These are phyloP conservation scores for Phytophthora chlamydospora DNA, from an alignment of 352 stramenopile genomes.

Conservation along the genomic window DNA sequence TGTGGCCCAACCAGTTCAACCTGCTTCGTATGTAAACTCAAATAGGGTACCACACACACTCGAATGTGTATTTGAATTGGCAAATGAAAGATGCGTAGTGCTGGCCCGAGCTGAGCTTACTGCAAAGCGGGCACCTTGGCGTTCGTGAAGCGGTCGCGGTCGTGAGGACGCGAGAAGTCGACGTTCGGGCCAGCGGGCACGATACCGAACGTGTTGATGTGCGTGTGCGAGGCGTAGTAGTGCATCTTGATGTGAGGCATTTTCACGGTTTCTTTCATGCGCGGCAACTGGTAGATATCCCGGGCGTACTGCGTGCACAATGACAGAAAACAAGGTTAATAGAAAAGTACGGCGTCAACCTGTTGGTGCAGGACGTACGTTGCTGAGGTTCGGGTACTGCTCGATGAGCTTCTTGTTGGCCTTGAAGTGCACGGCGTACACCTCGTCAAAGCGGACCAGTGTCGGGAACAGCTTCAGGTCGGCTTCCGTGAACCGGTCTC, in stretches of 20 bases:
- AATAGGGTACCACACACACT: not conserved
- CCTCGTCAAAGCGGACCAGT: slow-evolving; percentile 93
- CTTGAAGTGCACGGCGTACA: slow-evolving; percentile 86
- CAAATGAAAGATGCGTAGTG: not conserved
- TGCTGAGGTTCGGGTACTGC: slow-evolving; percentile 86
- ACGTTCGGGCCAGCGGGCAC: slow-evolving; percentile 34
- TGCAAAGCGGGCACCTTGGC: slow-evolving; percentile 4
- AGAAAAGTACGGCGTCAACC: not conserved
- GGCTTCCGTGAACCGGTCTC: slow-evolving; percentile 69
- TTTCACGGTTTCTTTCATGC: slow-evolving; percentile 40
- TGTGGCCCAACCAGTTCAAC: no score
- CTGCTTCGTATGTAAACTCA: no score
- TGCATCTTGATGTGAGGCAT: slow-evolving; percentile 66
- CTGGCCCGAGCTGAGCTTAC: slow-evolving; percentile 4
- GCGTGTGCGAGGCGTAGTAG: slow-evolving; percentile 60
- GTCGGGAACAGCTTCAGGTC: slow-evolving; percentile 94
- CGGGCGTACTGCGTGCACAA: slow-evolving; percentile 54
- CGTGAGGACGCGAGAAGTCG: slow-evolving; percentile 36
- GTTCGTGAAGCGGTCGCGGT: slow-evolving; percentile 44
- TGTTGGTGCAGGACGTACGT: slow-evolving; percentile 24
- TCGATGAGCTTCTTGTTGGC: slow-evolving; percentile 83
- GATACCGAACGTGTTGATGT: slow-evolving; percentile 53
- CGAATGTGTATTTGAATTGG: not conserved
- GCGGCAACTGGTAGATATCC: slow-evolving; percentile 49
- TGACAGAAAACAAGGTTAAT: slow-evolving; percentile 13